These are phyloP conservation scores for Cutaneotrichosporon sp. DNA, from an alignment of 1,284 basidiomycete genomes.

Conservation along the genomic window DNA sequence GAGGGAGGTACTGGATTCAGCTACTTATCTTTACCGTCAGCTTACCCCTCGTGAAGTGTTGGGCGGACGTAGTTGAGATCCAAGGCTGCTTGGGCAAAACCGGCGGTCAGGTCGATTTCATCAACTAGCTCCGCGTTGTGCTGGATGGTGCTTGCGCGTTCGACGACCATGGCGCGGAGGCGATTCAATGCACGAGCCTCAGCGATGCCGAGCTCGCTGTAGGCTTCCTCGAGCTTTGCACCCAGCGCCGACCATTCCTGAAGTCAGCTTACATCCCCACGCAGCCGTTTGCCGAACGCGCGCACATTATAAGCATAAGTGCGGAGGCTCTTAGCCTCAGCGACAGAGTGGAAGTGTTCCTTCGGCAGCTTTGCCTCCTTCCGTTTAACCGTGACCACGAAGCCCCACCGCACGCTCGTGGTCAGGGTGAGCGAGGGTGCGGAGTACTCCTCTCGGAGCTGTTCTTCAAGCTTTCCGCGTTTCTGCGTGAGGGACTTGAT, in stretches of 20 bases:
- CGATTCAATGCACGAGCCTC: slow-evolving; percentile 68
- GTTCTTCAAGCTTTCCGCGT: slow-evolving; percentile 29
- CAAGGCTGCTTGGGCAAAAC: slow-evolving; percentile 74
- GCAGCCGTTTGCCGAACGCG: background rate
- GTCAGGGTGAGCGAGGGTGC: slow-evolving; percentile 10
- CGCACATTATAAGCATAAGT: slow-evolving; percentile 65
- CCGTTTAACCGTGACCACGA: slow-evolving; percentile 41
- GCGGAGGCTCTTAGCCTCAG: slow-evolving; percentile 39
- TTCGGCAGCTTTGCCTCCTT: slow-evolving; percentile 22
- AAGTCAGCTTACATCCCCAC: background rate
- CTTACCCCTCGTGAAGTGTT: slow-evolving; percentile 64
- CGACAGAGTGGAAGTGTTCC: slow-evolving; percentile 25
- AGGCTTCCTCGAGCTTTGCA: slow-evolving; percentile 58
- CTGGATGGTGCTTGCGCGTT: slow-evolving; percentile 57
- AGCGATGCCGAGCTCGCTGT: slow-evolving; percentile 54
- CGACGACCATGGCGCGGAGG: slow-evolving; percentile 65
- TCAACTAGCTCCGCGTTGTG: slow-evolving; percentile 76
- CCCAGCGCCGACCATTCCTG: slow-evolving; percentile 66
- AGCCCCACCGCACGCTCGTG: slow-evolving; percentile 7
- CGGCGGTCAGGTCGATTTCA: slow-evolving; percentile 79
- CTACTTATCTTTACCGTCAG: no score
- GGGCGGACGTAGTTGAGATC: slow-evolving; percentile 77
- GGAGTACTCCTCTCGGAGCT: slow-evolving; percentile 54
- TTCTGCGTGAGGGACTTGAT: slow-evolving; percentile 17
- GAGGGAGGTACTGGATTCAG: slow-evolving; percentile 56